Base-by-base conservation (phyloP, 2,329 filamentous ascomycete genomes). In the Neonectria hederae region DNA sequence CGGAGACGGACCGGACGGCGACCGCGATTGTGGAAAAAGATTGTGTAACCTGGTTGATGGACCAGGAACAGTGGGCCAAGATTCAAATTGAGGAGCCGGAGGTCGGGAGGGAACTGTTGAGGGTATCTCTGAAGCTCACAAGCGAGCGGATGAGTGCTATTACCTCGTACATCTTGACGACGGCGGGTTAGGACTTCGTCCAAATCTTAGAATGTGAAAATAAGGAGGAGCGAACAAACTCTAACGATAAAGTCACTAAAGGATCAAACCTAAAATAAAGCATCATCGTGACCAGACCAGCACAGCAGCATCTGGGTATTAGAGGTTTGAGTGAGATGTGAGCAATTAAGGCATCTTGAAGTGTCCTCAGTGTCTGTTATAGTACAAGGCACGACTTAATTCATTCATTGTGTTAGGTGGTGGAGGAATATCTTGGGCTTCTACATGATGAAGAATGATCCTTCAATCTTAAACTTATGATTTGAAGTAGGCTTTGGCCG, bases 121-220 rank as follows among this genome's bases (percentile, higher is more conserved):
- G 89, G 73, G 89, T 98, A 54, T 92, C 92, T n/a, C 78, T 99
- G 76, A 97, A 97, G 83, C 80, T 99, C 77, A 98, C 95, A 45
- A 97, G 91, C 61, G 96, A 99, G 85, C 86, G 96, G 70, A 97
- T 98, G 93, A 84, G 81, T 66, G 85, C 87, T 6, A 89, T 91
- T 72, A 91, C 88, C 7, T 83, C 82, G 51, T 84, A 86, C 60
- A 84, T 84, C 28, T 65, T 86, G 71, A 84, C 83, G 10, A 83
- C 83, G 74, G 84, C 83, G 46, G 83, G 82, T 40, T 85, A 67
- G 54, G 30, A 21, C 24, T 17, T 53, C 35, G 52, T 38, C 13
- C 26, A 30, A 17, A 38, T 9, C 56, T 54, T 54, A 51, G 24
- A 49, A 58, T 58, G 51, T 54, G 17, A 49, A 28, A 54, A 30